Evolutionary conservation across 2,329 filamentous ascomycete genomes (phyloP).

Genomic region (Fusarium xylarioides): DNA sequence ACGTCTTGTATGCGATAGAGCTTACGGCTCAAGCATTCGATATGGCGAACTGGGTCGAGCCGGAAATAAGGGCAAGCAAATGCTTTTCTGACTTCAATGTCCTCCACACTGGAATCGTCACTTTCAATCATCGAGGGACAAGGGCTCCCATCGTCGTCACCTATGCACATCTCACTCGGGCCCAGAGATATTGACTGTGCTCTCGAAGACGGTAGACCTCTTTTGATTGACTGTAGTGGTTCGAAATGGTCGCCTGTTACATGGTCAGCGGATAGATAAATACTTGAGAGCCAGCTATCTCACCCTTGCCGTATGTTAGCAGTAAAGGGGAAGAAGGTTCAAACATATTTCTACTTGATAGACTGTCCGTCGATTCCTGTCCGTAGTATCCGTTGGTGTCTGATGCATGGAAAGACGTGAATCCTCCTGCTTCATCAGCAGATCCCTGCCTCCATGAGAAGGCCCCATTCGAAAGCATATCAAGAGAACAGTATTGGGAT

Average conservation of each 20-base stretch:
- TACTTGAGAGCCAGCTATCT: accelerated
- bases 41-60: background rate
- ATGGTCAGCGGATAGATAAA: accelerated
- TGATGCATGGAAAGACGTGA: accelerated
- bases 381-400: accelerated
- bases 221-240: accelerated
- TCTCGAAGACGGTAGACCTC: accelerated
- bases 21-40: background rate
- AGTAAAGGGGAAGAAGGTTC: accelerated
- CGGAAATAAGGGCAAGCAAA: background rate
- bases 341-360: accelerated
- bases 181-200: background rate
- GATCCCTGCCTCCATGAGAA: accelerated
- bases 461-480: background rate
- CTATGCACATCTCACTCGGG: background rate
- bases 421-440: no score
- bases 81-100: accelerated
- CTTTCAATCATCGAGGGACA: background rate
- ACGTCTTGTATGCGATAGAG: background rate
- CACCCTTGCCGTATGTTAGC: accelerated
- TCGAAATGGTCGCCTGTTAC: accelerated
- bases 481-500: background rate
- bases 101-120: background rate
- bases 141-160: background rate
- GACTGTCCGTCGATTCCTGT: accelerated